Percentiles rank a stretch among this genome's conserved stretches.
Evolutionary conservation across 352 stramenopile species (phyloP).

Genomic region (Globisporangium yorkense): DNA sequence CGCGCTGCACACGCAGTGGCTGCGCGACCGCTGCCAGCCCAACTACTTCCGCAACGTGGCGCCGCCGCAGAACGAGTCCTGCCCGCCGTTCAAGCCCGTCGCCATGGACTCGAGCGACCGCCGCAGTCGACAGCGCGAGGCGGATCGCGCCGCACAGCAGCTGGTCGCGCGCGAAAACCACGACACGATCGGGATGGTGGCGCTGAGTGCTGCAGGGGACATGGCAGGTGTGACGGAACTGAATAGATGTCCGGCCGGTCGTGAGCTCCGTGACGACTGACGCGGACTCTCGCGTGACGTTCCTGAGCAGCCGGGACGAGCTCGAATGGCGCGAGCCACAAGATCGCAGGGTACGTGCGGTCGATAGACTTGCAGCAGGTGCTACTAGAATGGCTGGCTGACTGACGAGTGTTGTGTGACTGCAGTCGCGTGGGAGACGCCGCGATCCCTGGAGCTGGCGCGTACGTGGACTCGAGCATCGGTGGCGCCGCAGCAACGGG

Average conservation of each 20-base stretch:
- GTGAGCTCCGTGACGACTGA: background rate
- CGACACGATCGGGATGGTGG: slow-evolving; percentile 90
- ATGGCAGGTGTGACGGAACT: slow-evolving; percentile 38
- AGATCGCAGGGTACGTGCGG: slow-evolving; percentile 67
- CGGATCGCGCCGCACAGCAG: slow-evolving; percentile 7
- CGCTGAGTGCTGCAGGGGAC: slow-evolving; percentile 41
- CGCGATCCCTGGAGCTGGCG: slow-evolving; percentile 75
- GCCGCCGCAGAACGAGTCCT: slow-evolving; percentile 52
- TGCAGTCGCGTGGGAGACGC: slow-evolving; percentile 84
- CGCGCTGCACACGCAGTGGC: slow-evolving; percentile 53
- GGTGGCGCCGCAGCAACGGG: slow-evolving; percentile 83
- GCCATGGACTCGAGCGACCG: no score
- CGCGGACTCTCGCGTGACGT: background rate
- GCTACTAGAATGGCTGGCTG: background rate
- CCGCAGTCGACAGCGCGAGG: background rate
- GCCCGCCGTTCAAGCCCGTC: slow-evolving; percentile 73
- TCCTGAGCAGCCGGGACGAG: slow-evolving; percentile 60
- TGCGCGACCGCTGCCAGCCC: slow-evolving; percentile 65
- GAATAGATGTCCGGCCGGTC: background rate
- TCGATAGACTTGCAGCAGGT: background rate
- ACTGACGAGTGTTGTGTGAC: background rate
- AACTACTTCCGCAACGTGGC: slow-evolving; percentile 90
- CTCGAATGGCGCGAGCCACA: slow-evolving; percentile 88
- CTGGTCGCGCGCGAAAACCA: slow-evolving; percentile 70
- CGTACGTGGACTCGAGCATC: slow-evolving; percentile 79